Percentiles rank a stretch among this genome's conserved stretches.
Conservation (phyloP, 73 alveolate genomes). For the Diophrys sp. region DNA sequence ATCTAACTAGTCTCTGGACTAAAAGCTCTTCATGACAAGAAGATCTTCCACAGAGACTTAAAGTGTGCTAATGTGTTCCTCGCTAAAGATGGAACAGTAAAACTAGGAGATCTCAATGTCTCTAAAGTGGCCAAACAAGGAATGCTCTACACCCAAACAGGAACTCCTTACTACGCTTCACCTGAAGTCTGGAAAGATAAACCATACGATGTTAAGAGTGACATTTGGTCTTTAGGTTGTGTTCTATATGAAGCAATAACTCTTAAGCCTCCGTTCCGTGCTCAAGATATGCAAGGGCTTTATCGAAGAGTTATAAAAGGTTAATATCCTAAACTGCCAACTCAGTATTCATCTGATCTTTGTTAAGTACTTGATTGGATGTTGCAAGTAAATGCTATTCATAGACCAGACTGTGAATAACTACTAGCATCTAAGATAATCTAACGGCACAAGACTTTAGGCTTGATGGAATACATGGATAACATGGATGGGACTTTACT, state of each 20-base stretch:
- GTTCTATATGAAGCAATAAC: constrained; percentile 95
- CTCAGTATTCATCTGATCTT: constrained; percentile 63
- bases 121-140: constrained; percentile 85
- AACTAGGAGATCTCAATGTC: constrained; percentile 92
- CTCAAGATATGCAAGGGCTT: constrained; percentile 90
- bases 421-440: constrained; percentile 33
- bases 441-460: not conserved
- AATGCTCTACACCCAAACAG: constrained; percentile 88
- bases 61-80: constrained; percentile 88
- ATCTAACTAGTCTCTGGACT: constrained; percentile 54
- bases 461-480: not conserved
- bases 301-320: constrained; percentile 81
- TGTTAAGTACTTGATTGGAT: constrained; percentile 53
- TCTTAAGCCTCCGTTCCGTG: constrained; percentile 95
- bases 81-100: constrained; percentile 78
- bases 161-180: constrained; percentile 96
- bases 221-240: constrained; percentile 97
- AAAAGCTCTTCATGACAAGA: constrained; percentile 68
- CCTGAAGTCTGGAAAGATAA: constrained; percentile 98
- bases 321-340: constrained; percentile 71
- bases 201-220: constrained; percentile 94
- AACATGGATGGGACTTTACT: constrained; percentile 13
- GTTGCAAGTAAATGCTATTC: constrained; percentile 57
- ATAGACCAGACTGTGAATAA: constrained; percentile 56
- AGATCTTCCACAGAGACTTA: constrained; percentile 81